Evolutionary conservation across 345 rosid species (phyloP).

Genomic region (Salix udensis): DNA sequence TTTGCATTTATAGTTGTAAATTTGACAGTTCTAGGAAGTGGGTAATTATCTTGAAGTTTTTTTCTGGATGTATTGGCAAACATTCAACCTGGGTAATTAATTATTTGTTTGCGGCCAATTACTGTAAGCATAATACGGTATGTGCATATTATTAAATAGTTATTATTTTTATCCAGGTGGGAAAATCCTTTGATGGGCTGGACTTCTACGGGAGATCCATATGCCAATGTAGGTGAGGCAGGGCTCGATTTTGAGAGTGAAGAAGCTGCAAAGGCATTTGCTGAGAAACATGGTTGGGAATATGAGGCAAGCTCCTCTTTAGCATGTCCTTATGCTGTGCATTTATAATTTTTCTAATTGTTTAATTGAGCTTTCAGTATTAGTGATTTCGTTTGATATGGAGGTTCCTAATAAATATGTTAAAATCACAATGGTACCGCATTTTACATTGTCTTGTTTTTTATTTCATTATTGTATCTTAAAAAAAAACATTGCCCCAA

Average conservation of each 20-base stretch:
- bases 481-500: too few species aligned
- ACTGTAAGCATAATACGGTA: not conserved
- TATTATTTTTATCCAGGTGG: slow-evolving; percentile 52
- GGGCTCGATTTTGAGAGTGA: slow-evolving; percentile 66
- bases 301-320: slow-evolving; percentile 47
- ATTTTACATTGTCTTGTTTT: not conserved
- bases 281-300: slow-evolving; percentile 89
- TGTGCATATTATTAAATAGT: not conserved
- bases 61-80: not conserved
- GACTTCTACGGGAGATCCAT: slow-evolving; percentile 97
- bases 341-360: not conserved
- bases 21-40: not conserved
- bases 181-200: slow-evolving; percentile 99
- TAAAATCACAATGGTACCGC: not conserved
- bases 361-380: too few species aligned
- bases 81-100: not conserved
- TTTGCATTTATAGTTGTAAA: not conserved
- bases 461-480: not conserved
- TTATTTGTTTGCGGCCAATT: not conserved
- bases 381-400: too few species aligned
- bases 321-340: not conserved
- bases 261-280: slow-evolving; percentile 78
- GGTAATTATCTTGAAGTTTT: not conserved
- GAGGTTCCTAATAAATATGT: not conserved
- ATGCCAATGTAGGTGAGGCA: slow-evolving; percentile 94